Evolutionary conservation across 2,329 filamentous ascomycete species (phyloP), one percentile per base, ranked within the genome.

Genomic region (Diaporthe sp.): DNA sequence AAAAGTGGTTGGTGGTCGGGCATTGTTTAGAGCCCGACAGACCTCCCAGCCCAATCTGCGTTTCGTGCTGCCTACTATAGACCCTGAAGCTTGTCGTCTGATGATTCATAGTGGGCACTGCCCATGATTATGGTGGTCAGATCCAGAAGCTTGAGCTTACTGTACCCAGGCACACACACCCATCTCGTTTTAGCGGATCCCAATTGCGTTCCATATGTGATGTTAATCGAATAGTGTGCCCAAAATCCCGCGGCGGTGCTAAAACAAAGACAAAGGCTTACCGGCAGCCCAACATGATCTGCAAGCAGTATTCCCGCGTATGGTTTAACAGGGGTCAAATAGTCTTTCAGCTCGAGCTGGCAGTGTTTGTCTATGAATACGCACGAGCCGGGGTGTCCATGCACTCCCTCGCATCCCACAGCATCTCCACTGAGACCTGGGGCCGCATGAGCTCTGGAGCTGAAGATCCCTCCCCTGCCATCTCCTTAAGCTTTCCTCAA

Each of bases 391-490:
- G 65, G 65, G 65, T 70, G n/a, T 31, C 34, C 65, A 55, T 55
- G 65, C 49, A 34, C 46, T 17, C 62, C 7, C 13, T 22, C 19
- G 49, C 65, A 55, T 70, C 7, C 65, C 49, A 70, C 49, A 39
- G 19, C 22, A 68, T 53, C 65, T 39, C 49, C 65, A 55, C 46
- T 39, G 34, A 39, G 46, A 55, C 34, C 31, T 49, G 19, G 44
- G 46, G 62, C 28, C 46, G 65, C 65, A 70, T 70, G 65, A 53
- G 65, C 65, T 42, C n/a, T 70, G 65, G 13, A 55, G 49, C 65
- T 55, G 65, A 70, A 55, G 65, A 70, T 55, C 49, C 49, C 46
- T 70, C n/a, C 46, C 65, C n/a, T 70, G 28, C 65, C 65, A 70
- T 70, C 65, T 70, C 65, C n/a, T 70, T 70, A 70, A 70, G 65